These are phyloP conservation scores for Paraglomus brasilianum DNA, from an alignment of 192 early-diverging fungal species.

Conservation along the genomic window DNA sequence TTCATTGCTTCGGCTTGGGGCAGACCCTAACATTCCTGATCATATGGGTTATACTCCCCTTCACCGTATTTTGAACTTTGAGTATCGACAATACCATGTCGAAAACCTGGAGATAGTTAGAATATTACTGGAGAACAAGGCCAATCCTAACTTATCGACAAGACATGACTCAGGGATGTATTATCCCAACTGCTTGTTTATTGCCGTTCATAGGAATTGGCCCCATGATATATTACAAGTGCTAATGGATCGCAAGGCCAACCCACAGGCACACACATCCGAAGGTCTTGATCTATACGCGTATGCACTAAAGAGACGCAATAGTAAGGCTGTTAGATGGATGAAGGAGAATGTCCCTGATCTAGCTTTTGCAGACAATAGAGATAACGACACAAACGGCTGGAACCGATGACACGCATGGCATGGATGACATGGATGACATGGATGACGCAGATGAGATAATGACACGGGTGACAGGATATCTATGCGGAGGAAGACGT, in stretches of 20 bases:
- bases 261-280: neutral
- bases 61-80: neutral
- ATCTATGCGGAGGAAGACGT: too few species aligned
- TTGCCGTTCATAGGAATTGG: neutral
- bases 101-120: neutral
- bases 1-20: neutral
- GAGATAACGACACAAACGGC: too few species aligned
- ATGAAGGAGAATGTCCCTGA: too few species aligned
- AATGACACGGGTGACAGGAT: too few species aligned
- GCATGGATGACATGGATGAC: too few species aligned
- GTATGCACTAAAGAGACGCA: too few species aligned
- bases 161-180: neutral
- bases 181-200: constrained; percentile 7
- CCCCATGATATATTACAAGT: neutral
- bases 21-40: neutral
- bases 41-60: neutral
- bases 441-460: too few species aligned
- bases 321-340: too few species aligned
- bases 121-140: neutral
- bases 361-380: too few species aligned
- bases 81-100: neutral
- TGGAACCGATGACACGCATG: too few species aligned
- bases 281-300: too few species aligned
- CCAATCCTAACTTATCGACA: neutral
- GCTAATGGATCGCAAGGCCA: neutral